These are phyloP conservation scores for Rhynchospora tenuis DNA, from an alignment of 176 grass and related monocot species.

Conservation along the genomic window DNA sequence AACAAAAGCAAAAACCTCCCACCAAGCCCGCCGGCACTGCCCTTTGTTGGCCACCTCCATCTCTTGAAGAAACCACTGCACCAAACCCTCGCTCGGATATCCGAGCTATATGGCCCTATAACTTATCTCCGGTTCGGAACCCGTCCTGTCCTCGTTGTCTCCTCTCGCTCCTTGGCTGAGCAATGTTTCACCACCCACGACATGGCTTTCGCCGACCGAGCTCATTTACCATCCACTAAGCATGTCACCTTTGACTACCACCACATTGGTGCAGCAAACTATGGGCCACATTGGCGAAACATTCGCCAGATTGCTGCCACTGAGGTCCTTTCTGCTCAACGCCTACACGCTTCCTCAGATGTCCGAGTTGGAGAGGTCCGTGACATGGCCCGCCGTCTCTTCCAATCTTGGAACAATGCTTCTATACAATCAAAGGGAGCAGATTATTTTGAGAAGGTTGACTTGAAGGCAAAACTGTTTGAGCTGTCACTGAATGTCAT, in stretches of 20 bases:
- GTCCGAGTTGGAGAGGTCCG: constrained; percentile 5
- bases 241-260: background rate
- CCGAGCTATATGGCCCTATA: background rate
- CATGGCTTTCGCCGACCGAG: constrained; percentile 27
- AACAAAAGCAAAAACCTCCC: constrained; percentile 7
- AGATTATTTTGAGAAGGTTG: background rate
- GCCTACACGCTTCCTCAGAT: background rate
- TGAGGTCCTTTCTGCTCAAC: constrained; percentile 13
- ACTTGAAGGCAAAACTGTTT: background rate
- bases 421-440: background rate
- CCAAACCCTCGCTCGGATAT: background rate
- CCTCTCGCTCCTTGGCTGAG: background rate
- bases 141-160: constrained; percentile 18
- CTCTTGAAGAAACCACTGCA: constrained; percentile 28
- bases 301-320: constrained; percentile 18
- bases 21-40: constrained; percentile 12
- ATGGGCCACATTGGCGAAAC: constrained; percentile 23
- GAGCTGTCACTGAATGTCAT: constrained; percentile 40
- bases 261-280: background rate
- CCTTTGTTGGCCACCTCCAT: constrained; percentile 27
- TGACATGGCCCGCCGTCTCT: background rate
- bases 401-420: background rate
- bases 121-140: constrained; percentile 19
- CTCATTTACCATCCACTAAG: background rate
- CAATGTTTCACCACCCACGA: constrained; percentile 32